Evolutionary conservation across 2,329 filamentous ascomycete species (phyloP).

Genomic region (Penicillium sp.): DNA sequence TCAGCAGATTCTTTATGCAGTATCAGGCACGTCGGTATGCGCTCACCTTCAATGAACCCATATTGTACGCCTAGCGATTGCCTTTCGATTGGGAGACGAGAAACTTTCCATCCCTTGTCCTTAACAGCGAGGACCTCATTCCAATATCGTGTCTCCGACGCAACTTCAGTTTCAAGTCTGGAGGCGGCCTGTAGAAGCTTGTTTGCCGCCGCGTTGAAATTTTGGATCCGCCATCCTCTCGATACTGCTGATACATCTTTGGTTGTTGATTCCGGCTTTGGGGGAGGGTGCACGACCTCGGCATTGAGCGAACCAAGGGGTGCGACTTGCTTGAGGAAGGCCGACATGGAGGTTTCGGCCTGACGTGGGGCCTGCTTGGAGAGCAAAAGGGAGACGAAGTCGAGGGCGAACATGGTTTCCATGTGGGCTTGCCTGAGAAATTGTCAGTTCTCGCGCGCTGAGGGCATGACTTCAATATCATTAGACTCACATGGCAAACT

Average conservation of each 20-base stretch:
- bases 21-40: neutral
- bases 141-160: conserved; percentile 84
- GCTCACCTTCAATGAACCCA: conserved; percentile 73
- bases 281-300: conserved; percentile 62
- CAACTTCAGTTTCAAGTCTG: conserved; percentile 72
- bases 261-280: conserved; percentile 53
- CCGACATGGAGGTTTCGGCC: conserved; percentile 67
- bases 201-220: conserved; percentile 70
- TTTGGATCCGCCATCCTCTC: conserved; percentile 73
- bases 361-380: conserved; percentile 76
- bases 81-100: conserved; percentile 68
- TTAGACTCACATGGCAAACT: conserved; percentile 40
- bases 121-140: conserved; percentile 77
- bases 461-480: neutral
- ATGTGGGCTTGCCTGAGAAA: conserved; percentile 41
- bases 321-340: conserved; percentile 65
- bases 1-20: conserved; percentile 25
- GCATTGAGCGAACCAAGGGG: conserved; percentile 72
- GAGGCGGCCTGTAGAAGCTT: conserved; percentile 69
- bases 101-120: conserved; percentile 82
- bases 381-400: conserved; percentile 78
- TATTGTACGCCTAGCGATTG: conserved; percentile 81
- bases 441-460: conserved; percentile 3
- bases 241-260: conserved; percentile 54
- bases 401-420: conserved; percentile 63